Evolutionary conservation across 2,329 filamentous ascomycete species (phyloP).

Genomic region (Leptoxyphium fumago): DNA sequence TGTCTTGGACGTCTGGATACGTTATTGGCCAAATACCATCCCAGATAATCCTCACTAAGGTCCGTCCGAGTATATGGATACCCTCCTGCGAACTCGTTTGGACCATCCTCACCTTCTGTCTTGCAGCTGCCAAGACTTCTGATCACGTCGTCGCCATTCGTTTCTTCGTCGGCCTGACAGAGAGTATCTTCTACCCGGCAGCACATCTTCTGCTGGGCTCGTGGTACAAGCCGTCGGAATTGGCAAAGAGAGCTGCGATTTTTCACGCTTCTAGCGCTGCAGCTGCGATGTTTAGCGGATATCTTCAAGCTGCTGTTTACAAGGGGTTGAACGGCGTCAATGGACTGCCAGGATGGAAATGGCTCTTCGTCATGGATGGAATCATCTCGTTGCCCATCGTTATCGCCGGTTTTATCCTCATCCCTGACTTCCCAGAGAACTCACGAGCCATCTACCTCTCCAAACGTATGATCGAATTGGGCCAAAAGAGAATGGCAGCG

Average conservation of each 20-base stretch:
- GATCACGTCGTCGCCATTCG: slow-evolving; percentile 33
- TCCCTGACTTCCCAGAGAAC: slow-evolving; percentile 38
- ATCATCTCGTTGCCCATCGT: slow-evolving; percentile 38
- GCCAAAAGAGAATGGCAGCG: slow-evolving; percentile 35
- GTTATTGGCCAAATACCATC: slow-evolving; percentile 24
- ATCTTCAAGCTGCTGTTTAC: slow-evolving; percentile 6
- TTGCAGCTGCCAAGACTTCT: slow-evolving; percentile 26
- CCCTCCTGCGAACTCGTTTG: slow-evolving; percentile 34
- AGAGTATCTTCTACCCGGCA: slow-evolving; percentile 38
- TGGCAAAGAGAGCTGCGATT: slow-evolving; percentile 26
- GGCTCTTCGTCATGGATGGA: slow-evolving; percentile 43
- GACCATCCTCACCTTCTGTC: slow-evolving; percentile 34
- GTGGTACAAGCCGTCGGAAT: slow-evolving; percentile 31
- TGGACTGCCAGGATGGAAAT: slow-evolving; percentile 29
- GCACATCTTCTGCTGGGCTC: slow-evolving; percentile 32
- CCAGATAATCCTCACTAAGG: slow-evolving; percentile 34
- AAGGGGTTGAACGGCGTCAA: slow-evolving; percentile 25
- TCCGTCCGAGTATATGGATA: slow-evolving; percentile 34
- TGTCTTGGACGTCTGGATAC: slow-evolving; percentile 46
- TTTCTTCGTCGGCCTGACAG: slow-evolving; percentile 36
- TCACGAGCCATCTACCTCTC: slow-evolving; percentile 33
- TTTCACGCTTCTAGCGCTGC: slow-evolving; percentile 34
- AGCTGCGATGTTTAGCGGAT: slow-evolving; percentile 10
- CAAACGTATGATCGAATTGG: slow-evolving; percentile 21
- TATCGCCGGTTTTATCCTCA: slow-evolving; percentile 32